These are phyloP conservation scores for Globisporangium uncinulatum DNA, from an alignment of 352 stramenopile genomes.

Conservation along the genomic window DNA sequence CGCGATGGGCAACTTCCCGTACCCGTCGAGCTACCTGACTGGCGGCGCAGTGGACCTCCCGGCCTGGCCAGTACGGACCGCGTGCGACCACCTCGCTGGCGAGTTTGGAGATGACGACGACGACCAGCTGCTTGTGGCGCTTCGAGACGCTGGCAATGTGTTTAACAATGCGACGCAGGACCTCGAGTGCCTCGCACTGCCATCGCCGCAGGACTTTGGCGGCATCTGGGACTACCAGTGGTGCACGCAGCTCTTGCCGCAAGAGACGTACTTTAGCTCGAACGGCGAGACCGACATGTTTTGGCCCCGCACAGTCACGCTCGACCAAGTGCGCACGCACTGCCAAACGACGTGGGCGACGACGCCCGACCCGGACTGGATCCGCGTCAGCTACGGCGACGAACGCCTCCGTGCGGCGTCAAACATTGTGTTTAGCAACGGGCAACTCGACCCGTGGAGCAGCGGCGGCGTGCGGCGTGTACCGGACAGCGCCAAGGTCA, in stretches of 20 bases:
- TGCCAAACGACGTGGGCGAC: slow-evolving; percentile 65
- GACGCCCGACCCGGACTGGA: slow-evolving; percentile 67
- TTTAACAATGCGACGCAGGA: slow-evolving; percentile 87
- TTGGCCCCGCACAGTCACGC: slow-evolving; percentile 66
- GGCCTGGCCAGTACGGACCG: slow-evolving; percentile 89
- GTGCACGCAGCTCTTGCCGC: slow-evolving; percentile 90
- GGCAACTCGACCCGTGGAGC: slow-evolving; percentile 91
- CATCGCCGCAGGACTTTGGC: slow-evolving; percentile 64
- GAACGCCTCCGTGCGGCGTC: slow-evolving; percentile 49
- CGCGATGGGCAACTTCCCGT: slow-evolving; percentile 95
- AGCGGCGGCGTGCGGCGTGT: slow-evolving; percentile 76
- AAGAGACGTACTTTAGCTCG: slow-evolving; percentile 86
- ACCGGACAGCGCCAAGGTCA: slow-evolving; percentile 46
- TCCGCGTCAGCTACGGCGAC: slow-evolving; percentile 75
- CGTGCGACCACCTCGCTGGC: slow-evolving; percentile 67
- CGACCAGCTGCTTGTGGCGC: slow-evolving; percentile 33
- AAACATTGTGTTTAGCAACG: slow-evolving; percentile 96
- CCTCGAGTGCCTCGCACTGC: slow-evolving; percentile 69
- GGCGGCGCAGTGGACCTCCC: slow-evolving; percentile 69
- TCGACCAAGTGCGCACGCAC: slow-evolving; percentile 45
- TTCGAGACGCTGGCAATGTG: slow-evolving; percentile 71
- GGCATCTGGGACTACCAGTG: slow-evolving; percentile 91
- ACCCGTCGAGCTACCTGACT: slow-evolving; percentile 91
- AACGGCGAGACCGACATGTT: slow-evolving; percentile 92
- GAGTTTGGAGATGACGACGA: slow-evolving; percentile 35